Conservation (phyloP, 441 rosid species). For the Gossypium gossypioides region DNA sequence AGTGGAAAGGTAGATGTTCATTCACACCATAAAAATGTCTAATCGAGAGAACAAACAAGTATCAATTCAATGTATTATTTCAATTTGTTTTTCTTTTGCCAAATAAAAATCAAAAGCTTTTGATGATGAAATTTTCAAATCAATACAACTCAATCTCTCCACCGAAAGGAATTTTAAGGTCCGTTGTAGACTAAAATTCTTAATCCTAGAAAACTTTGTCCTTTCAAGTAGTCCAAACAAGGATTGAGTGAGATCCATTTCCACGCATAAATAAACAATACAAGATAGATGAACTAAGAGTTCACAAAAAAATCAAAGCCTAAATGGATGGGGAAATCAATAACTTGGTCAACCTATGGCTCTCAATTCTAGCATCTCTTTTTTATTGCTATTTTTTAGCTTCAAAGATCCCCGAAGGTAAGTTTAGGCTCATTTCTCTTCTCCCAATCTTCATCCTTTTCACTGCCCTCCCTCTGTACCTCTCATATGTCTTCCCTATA, state of each 20-base stretch:
- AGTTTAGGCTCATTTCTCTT: conserved; percentile 25
- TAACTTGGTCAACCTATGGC: conserved; percentile 25
- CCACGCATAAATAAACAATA: neutral
- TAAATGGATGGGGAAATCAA: conserved; percentile 27
- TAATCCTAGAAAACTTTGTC: neutral
- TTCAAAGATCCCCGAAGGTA: conserved; percentile 22
- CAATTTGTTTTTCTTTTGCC: too few relatives aligned
- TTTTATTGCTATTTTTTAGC: conserved; percentile 27
- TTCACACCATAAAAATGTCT: too few relatives aligned
- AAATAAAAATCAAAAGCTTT: neutral
- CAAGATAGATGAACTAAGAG: neutral
- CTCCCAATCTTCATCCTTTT: conserved; percentile 29
- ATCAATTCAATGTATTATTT: too few relatives aligned
- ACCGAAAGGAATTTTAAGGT: neutral
- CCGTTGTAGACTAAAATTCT: neutral
- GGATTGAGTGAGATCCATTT: neutral
- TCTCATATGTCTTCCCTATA: conserved; percentile 20
- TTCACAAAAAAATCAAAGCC: neutral
- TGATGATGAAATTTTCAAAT: neutral
- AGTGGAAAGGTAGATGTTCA: too few relatives aligned
- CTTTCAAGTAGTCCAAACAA: neutral
- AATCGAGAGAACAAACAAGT: too few relatives aligned
- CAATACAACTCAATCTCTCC: neutral
- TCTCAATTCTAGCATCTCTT: conserved; percentile 19
- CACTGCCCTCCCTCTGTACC: conserved; percentile 23